A percentile compares a stretch with the other conserved stretches of the same genome.
Evolutionary conservation across 257 asterid genomes (phyloP).

Genomic region (Lavandula angustifolia): DNA sequence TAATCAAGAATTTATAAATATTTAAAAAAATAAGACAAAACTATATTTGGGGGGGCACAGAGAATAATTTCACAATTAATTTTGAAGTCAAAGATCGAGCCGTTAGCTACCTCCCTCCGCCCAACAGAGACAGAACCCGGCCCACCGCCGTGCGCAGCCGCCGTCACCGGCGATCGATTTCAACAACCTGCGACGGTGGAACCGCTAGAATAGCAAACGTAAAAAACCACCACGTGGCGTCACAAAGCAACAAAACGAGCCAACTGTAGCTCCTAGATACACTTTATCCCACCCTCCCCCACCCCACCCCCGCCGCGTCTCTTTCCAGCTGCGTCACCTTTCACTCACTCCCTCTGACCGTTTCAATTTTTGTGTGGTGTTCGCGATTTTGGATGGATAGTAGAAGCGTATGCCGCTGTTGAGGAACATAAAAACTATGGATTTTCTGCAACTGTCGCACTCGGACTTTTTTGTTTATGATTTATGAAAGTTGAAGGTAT

Average conservation of each 20-base stretch:
- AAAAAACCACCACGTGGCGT: slow-evolving; percentile 32
- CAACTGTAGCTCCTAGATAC: slow-evolving; percentile 2
- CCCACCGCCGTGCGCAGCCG: slow-evolving; percentile 27
- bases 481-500: background rate
- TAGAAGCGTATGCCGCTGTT: slow-evolving; percentile 13
- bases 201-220: background rate
- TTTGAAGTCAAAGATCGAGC: background rate
- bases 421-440: background rate
- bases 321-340: slow-evolving; percentile 21
- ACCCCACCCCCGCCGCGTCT: slow-evolving; percentile 1
- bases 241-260: slow-evolving; percentile 14
- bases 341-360: background rate
- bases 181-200: slow-evolving; percentile 2
- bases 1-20: no score
- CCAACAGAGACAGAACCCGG: slow-evolving; percentile 15
- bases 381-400: background rate
- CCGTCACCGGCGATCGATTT: slow-evolving; percentile 26
- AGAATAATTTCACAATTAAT: background rate
- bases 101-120: slow-evolving; percentile 20
- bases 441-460: slow-evolving; percentile 8
- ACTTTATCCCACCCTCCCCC: background rate
- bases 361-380: background rate
- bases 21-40: no score
- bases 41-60: background rate
- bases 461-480: background rate